Evolutionary conservation across 208 protist genomes (phyloP), one percentile per base, ranked within the genome.

Genomic region (Crithidia expoeki): DNA sequence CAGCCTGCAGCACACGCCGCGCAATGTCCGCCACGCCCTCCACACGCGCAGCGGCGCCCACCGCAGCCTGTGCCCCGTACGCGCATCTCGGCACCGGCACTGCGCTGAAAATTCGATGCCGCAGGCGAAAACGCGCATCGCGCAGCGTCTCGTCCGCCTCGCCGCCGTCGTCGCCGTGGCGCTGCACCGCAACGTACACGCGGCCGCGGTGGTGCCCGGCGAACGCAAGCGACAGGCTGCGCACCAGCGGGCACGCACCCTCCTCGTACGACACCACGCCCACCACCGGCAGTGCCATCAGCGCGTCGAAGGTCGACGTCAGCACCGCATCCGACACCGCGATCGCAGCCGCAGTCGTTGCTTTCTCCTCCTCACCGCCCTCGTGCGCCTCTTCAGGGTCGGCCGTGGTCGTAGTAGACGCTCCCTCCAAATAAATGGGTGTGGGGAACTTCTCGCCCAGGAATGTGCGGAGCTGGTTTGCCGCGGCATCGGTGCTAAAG

Each of bases 221-320:
- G 28, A 89, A 77, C 33, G 64, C 79, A 2, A 89, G 74, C 55
- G 72, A 36, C 55, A 89, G 57, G 57, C 80, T 85, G 25, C 83
- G 83, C 46, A 89, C 76, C 23, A 83, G 49, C 44, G 79, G 79
- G 46, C 83, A 89, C 44, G 76, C 74, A 27, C 68, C 70, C 67
- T 83, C 76, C 63, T 34, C 68, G 64, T 76, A 80, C 25, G 73
- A 81, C 50, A 76, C 66, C 27, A 89, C 51, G 3, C 74, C 68
- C 16, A 89, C 56, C 27, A 86, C 59, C 23, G 84, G 84, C 59
- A 90, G 66, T n/a, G 44, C 42, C 84, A 90, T 90, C 58, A 90
- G 72, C 21, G 42, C 16, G 7, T 47, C 46, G 47, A 83, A 90
- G 44, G 61, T 2, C 19, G 6, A 6, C 9, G 33, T 60, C 52